Conservation (phyloP, 495 filamentous ascomycete genomes). For the Podospora conica region DNA sequence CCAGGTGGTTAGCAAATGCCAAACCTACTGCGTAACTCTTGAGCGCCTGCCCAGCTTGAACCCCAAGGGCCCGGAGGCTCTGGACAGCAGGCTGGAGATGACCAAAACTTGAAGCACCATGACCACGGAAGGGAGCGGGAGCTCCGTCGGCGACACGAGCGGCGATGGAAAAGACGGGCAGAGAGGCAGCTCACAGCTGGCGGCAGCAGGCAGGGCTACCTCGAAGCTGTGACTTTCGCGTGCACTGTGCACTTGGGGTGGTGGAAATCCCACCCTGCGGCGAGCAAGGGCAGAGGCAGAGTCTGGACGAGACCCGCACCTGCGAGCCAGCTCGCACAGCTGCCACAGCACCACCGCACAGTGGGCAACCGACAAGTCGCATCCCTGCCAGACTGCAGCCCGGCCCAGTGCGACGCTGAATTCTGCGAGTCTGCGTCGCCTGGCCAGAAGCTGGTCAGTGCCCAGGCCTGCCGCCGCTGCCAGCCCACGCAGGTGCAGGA, state of each 20-base stretch:
- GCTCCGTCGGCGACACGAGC: too few relatives aligned
- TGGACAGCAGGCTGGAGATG: background rate
- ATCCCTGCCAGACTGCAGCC: conserved; percentile 14
- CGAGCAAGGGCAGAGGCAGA: conserved; percentile 17
- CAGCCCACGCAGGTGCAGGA: background rate
- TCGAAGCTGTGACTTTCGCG: background rate
- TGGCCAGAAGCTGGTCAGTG: background rate
- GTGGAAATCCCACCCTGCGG: conserved; percentile 20
- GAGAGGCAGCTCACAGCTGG: background rate
- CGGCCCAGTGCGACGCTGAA: conserved; percentile 7
- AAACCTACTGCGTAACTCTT: too few relatives aligned
- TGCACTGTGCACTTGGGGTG: conserved; percentile 8
- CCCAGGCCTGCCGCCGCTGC: background rate
- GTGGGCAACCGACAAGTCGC: background rate
- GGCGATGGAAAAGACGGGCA: background rate
- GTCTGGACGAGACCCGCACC: conserved; percentile 4
- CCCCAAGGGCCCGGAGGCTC: background rate
- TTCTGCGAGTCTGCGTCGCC: background rate
- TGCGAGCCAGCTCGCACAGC: conserved; percentile 7
- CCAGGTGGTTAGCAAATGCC: too few relatives aligned
- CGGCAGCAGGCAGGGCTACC: background rate
- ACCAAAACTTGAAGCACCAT: too few relatives aligned
- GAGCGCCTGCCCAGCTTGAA: too few relatives aligned
- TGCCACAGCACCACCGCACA: too few relatives aligned
- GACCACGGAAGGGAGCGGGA: too few relatives aligned